Conservation (phyloP, 2,329 filamentous ascomycete species). For the Nannizzia gypsea region DNA sequence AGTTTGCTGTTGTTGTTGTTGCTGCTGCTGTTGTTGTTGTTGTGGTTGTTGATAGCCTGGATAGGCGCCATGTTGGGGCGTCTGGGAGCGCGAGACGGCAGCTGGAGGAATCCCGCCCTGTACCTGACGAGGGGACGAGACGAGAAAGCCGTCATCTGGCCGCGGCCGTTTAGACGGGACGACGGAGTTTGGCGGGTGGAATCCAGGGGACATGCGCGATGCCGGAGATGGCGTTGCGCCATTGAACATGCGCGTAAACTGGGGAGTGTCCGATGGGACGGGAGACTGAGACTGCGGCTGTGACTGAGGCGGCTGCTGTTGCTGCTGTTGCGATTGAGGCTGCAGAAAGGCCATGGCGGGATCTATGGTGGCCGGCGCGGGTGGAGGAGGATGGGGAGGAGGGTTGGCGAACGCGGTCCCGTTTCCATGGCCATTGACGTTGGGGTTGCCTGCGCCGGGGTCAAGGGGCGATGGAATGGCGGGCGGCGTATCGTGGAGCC, state of each 20-base stretch:
- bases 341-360: conserved; percentile 38
- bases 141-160: conserved; percentile 72
- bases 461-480: conserved; percentile 34
- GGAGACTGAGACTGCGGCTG: conserved; percentile 15
- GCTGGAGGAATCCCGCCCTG: conserved; percentile 53
- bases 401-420: conserved; percentile 10
- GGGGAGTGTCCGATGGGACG: conserved; percentile 38
- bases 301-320: background rate
- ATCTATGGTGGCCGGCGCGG: conserved; percentile 29
- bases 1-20: conserved; percentile 16
- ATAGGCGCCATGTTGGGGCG: conserved; percentile 67
- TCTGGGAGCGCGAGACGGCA: conserved; percentile 71
- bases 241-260: conserved; percentile 61
- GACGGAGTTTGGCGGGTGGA: conserved; percentile 66
- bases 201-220: conserved; percentile 71
- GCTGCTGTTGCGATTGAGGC: conserved; percentile 17
- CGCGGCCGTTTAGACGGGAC: conserved; percentile 82
- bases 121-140: conserved; percentile 61
- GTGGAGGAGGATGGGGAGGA: background rate
- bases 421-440: conserved; percentile 2
- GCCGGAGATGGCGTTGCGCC: conserved; percentile 44
- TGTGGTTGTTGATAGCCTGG: conserved; percentile 50
- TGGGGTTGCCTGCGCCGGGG: conserved; percentile 37
- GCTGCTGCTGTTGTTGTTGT: too few species aligned
- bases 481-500: conserved; percentile 38